Percentiles rank a stretch among this genome's conserved stretches.
phyloP scores from a whole-genome alignment of 2,329 filamentous ascomycete genomes.

The Trichoderma koningii region DNA sequence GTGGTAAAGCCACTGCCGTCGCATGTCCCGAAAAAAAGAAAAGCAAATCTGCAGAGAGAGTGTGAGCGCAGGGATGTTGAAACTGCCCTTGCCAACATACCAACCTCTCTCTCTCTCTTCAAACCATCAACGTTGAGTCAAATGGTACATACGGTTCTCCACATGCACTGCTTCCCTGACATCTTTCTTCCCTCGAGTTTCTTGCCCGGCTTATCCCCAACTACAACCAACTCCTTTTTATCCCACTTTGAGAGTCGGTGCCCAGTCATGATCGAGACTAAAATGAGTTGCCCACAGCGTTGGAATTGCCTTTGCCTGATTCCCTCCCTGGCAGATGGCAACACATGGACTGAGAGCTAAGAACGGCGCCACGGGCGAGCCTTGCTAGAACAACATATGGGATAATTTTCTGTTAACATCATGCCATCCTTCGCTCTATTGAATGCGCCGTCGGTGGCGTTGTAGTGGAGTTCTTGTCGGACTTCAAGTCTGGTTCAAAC shows the following conservation, averaged over 20 bases:
- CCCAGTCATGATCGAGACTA: no score
- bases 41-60: neutral
- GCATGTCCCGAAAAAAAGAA: neutral
- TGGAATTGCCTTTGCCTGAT: no score
- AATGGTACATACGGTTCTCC: neutral
- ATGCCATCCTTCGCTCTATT: neutral
- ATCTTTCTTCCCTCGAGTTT: neutral
- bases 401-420: neutral
- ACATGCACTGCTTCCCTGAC: neutral
- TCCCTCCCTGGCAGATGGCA: no score
- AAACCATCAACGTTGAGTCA: no score
- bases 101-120: no score
- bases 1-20: neutral
- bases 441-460: neutral
- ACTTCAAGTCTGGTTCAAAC: neutral
- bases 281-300: no score
- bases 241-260: no score
- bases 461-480: neutral
- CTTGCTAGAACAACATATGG: no score
- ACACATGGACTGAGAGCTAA: no score
- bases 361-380: neutral
- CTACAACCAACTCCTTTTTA: no score
- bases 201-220: neutral
- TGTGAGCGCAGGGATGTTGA: constrained; percentile 13
- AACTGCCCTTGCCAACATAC: neutral